These are phyloP conservation scores for Ajuga chamaepitys DNA, from an alignment of 257 asterid genomes.

Conservation along the genomic window DNA sequence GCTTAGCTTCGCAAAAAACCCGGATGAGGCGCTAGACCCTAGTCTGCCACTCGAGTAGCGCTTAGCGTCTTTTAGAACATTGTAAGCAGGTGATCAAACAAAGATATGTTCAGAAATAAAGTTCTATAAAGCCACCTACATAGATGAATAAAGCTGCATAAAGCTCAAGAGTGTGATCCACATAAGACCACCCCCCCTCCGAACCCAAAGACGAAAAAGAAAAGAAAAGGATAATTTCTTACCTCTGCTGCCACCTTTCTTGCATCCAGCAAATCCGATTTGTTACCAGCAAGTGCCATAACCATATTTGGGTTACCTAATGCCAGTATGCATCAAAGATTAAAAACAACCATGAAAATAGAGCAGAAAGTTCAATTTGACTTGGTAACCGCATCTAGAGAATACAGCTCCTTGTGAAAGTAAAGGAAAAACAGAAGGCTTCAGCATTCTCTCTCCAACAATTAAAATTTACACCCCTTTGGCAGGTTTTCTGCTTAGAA, in stretches of 20 bases:
- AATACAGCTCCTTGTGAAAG: background rate
- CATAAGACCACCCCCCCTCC: no score
- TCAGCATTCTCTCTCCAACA: background rate
- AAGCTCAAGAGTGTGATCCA: background rate
- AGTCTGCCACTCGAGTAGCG: no score
- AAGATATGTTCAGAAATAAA: no score
- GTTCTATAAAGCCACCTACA: no score
- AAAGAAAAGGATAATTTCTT: slow-evolving; percentile 19
- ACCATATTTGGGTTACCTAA: slow-evolving; percentile 74
- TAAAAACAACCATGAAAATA: background rate
- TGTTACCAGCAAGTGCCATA: slow-evolving; percentile 84
- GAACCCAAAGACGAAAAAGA: background rate
- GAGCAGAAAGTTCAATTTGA: background rate
- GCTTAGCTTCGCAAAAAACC: no score
- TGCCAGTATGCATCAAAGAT: slow-evolving; percentile 4
- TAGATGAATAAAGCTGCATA: background rate
- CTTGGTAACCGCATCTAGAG: background rate
- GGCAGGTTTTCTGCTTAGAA: background rate
- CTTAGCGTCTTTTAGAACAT: no score
- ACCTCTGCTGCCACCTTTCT: slow-evolving; percentile 68
- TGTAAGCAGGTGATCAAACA: no score
- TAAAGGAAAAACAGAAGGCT: background rate
- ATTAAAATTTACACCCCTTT: background rate
- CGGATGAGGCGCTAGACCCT: no score
- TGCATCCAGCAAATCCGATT: slow-evolving; percentile 66